Base-by-base conservation (phyloP, 2,329 filamentous ascomycete genomes). In the Acephala macrosclerotiorum region DNA sequence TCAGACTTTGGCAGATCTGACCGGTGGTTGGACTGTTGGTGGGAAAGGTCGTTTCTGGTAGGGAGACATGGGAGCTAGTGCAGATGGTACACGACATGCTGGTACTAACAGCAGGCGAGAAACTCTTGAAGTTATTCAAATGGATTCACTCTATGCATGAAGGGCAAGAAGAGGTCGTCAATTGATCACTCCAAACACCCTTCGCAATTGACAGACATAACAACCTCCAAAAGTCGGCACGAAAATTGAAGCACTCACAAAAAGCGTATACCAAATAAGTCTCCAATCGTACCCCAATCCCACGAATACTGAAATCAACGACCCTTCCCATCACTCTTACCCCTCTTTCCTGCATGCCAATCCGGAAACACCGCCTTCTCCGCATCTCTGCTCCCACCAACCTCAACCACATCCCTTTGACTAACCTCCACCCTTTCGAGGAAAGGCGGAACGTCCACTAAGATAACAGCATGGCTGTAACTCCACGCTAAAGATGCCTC, bases 381-480 rank as follows among this genome's bases (percentile, higher is more conserved):
- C 3, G 18, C 45, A 20, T 49, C 20, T 22, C 45, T 42, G 4
- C 38, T 42, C 5, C 38, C 38, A 42, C 12, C 45, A 49, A 49
- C n/a, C 20, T 20, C n/a, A 9, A 11, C 38, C 6, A 20, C 18
- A 20, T 49, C 57, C 57, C 12, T n/a, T 2, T 59, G 14, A 16
- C 18, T 16, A 36, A 60, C 33, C 16, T 6, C 20, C 8, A 12
- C 35, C 4, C 61, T 59, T 33, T 63, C 53, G 18, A 57, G 26
- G 18, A 26, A 33, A 1, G 58, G 38, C 1, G 61, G 68, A 12
- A 68, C 66, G 6, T 68, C 59, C 14, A 68, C 61, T 14, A 69
- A 60, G 8, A 71, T 69, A 8, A 56, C 63, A 26, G 64, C 68
- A 45, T 66, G 60, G 0, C 62, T 67, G 53, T 70, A 72, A 11